Base-by-base conservation (phyloP, 371 early-diverging fungal species). In the Mucor piriformis region DNA sequence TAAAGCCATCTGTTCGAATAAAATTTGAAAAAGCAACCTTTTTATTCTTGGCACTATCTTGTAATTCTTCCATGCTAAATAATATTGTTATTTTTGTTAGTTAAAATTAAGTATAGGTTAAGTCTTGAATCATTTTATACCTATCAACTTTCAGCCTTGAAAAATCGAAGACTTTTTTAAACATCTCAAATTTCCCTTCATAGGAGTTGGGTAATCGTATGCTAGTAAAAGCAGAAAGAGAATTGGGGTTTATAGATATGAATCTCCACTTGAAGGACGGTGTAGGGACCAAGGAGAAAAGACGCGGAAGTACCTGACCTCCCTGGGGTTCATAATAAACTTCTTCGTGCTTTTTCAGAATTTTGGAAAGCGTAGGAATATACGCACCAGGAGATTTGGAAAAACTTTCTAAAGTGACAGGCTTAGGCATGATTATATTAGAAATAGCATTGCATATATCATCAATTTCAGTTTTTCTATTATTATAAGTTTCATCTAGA, bases 211-310 rank as follows among this genome's bases (percentile, higher is more conserved):
- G 56, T 13, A 56, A 15, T 6, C 6, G 27, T 34, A 34, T 44
- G 18, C 56, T 21, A 46, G 56, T n/a, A 56, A 56, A 56, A 21
- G 47, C 46, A 21, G 47, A 29, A 32, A 46, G 6, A 34, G 47
- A 3, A 23, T 56, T 46, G 3, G n/a, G 56, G 23, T 46, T 46
- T 16, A 46, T 29, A 1, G 33, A 24, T 44, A 56, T 21, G 23
- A 56, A 56, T n/a, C 56, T 29, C 56, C 56, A 44, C 23, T 46
- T 56, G 2, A 56, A 44, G 10, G 34, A 56, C 8, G 56, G 44
- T 23, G 56, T 32, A 21, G 4, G 32, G 1, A 34, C 8, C 33
- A 52, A 38, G 6, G 34, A 56, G 11, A 54, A 44, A 11, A 42
- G 21, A 18, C 27, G 43, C 20, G 44, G 32, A 54, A 18, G 29